Conservation (phyloP, 805 yeast species). For the Ogataea naganishii region DNA sequence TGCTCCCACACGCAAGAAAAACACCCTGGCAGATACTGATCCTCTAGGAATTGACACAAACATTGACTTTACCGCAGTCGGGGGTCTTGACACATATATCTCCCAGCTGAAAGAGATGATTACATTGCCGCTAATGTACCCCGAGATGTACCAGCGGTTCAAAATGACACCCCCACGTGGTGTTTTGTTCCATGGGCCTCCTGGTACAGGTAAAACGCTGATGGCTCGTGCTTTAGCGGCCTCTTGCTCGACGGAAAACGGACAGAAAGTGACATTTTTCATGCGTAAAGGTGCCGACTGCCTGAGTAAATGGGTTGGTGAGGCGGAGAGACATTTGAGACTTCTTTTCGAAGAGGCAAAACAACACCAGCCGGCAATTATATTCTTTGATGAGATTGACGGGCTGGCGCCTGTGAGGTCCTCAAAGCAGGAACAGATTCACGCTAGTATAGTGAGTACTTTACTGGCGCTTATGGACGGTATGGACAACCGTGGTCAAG, state of each 20-base stretch:
- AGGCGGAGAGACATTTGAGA: conserved; percentile 91
- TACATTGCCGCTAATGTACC: conserved; percentile 83
- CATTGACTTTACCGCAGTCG: conserved; percentile 63
- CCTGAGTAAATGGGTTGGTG: conserved; percentile 97
- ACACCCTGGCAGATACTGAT: conserved; percentile 75
- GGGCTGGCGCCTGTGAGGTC: conserved; percentile 98
- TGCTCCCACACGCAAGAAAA: conserved; percentile 34
- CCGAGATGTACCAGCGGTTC: conserved; percentile 86
- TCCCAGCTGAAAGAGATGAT: conserved; percentile 96
- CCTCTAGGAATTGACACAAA: conserved; percentile 76
- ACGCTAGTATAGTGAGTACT: conserved; percentile 94
- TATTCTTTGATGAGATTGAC: conserved; percentile 96
- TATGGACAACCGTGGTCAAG: conserved; percentile 98
- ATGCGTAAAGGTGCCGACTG: conserved; percentile 99
- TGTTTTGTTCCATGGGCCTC: conserved; percentile 96
- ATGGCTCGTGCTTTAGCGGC: conserved; percentile 98
- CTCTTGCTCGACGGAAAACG: conserved; percentile 76
- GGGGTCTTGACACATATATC: conserved; percentile 87
- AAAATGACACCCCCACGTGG: conserved; percentile 95
- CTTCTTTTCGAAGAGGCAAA: conserved; percentile 92
- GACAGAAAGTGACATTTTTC: conserved; percentile 87
- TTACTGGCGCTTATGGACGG: conserved; percentile 96
- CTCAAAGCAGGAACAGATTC: conserved; percentile 96
- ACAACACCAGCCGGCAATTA: conserved; percentile 91
- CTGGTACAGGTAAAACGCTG: conserved; percentile 97